Conservation (phyloP, 495 filamentous ascomycete species). For the Aspergillus affinis region DNA sequence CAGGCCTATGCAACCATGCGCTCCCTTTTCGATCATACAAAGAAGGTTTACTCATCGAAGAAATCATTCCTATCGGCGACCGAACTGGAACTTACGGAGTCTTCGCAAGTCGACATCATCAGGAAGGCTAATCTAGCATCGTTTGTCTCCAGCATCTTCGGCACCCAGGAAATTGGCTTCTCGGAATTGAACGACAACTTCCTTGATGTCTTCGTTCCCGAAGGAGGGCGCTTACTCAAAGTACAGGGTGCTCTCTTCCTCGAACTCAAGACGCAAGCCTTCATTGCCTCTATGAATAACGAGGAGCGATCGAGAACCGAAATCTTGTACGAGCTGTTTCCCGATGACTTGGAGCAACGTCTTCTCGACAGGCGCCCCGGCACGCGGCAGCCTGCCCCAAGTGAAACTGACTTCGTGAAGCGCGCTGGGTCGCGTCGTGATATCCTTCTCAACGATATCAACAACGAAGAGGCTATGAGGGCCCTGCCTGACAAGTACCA, state of each 20-base stretch:
- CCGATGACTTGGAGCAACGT: slow-evolving; percentile 61
- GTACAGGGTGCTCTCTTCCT: slow-evolving; percentile 72
- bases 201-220: slow-evolving; percentile 78
- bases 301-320: slow-evolving; percentile 64
- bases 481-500: slow-evolving; percentile 72
- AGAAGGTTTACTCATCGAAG: slow-evolving; percentile 71
- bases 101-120: slow-evolving; percentile 70
- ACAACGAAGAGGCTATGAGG: slow-evolving; percentile 59
- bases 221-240: slow-evolving; percentile 69
- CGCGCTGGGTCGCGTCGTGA: slow-evolving; percentile 63
- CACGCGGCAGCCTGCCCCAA: slow-evolving; percentile 60
- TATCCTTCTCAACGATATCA: slow-evolving; percentile 62
- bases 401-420: slow-evolving; percentile 73
- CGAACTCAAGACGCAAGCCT: slow-evolving; percentile 83
- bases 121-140: slow-evolving; percentile 86
- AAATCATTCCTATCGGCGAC: slow-evolving; percentile 69
- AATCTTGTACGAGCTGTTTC: slow-evolving; percentile 73
- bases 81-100: slow-evolving; percentile 68
- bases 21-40: slow-evolving; percentile 77
- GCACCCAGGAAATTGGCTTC: slow-evolving; percentile 77
- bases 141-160: slow-evolving; percentile 79
- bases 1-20: slow-evolving; percentile 81
- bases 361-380: slow-evolving; percentile 66
- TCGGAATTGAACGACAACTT: slow-evolving; percentile 83
- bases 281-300: slow-evolving; percentile 69